Conservation (phyloP, 495 filamentous ascomycete genomes). For the Penicillium arizonense region DNA sequence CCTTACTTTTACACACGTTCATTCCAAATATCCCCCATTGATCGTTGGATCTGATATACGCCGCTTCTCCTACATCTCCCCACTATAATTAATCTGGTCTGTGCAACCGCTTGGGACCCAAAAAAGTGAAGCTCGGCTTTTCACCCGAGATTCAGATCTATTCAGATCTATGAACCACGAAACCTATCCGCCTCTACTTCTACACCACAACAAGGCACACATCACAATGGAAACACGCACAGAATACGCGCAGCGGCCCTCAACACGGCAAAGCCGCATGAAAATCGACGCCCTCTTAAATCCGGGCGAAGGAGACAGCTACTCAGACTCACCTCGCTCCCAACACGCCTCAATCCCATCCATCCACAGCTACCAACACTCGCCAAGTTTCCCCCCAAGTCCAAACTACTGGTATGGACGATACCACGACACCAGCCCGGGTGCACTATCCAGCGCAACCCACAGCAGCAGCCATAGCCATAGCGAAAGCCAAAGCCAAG, state of each 20-base stretch:
- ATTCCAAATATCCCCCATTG: not conserved
- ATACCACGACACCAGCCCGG: constrained; percentile 26
- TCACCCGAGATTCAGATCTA: not conserved
- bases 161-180: not conserved
- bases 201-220: not conserved
- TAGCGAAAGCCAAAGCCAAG: constrained; percentile 3
- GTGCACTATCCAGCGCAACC: constrained; percentile 17
- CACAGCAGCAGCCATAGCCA: constrained; percentile 13
- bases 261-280: constrained; percentile 36
- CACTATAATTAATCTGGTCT: constrained; percentile 1
- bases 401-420: constrained; percentile 33
- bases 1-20: constrained; percentile 7
- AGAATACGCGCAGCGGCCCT: constrained; percentile 20
- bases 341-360: constrained; percentile 17
- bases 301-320: constrained; percentile 14
- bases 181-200: not conserved
- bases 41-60: constrained; percentile 1
- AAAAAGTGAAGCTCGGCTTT: not conserved
- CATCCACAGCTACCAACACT: constrained; percentile 15
- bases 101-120: not conserved
- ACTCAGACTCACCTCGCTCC: constrained; percentile 24
- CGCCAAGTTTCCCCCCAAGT: constrained; percentile 31
- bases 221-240: constrained; percentile 18
- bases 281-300: constrained; percentile 42
- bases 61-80: not conserved